Evolutionary conservation across 2,329 filamentous ascomycete species (phyloP).

Genomic region (Fusarium buxicola): DNA sequence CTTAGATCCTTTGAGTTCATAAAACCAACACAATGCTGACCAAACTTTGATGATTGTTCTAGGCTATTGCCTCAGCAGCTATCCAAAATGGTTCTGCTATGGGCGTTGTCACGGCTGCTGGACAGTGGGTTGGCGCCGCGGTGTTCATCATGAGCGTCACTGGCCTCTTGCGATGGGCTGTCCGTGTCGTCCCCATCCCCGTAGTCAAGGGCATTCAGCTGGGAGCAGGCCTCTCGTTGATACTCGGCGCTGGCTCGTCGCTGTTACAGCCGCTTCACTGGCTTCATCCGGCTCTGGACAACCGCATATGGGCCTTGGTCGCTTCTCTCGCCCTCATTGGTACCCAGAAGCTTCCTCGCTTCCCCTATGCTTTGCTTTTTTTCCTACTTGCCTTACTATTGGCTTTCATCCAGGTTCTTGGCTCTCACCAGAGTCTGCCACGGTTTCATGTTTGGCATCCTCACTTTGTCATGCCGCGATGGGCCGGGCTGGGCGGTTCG

Average conservation of each 20-base stretch:
- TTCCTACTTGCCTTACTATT: conserved; percentile 77
- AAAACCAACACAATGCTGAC: neutral
- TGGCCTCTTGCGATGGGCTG: conserved; percentile 80
- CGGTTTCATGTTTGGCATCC: conserved; percentile 72
- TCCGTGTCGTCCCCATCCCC: conserved; percentile 81
- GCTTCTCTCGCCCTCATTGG: conserved; percentile 78
- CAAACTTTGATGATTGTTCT: neutral
- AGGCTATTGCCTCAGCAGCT: conserved; percentile 91
- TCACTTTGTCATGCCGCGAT: conserved; percentile 52
- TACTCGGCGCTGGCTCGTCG: conserved; percentile 78
- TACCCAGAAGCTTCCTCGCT: conserved; percentile 71
- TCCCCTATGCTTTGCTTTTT: conserved; percentile 83
- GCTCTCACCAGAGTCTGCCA: conserved; percentile 56
- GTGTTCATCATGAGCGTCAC: conserved; percentile 83
- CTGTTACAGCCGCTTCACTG: conserved; percentile 77
- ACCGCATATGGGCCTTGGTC: conserved; percentile 79
- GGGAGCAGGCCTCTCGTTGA: conserved; percentile 86
- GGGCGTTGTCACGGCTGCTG: conserved; percentile 80
- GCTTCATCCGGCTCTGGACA: conserved; percentile 77
- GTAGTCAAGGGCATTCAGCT: conserved; percentile 96
- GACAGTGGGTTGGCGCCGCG: conserved; percentile 76
- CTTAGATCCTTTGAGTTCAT: neutral
- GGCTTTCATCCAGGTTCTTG: conserved; percentile 60
- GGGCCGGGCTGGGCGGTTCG: conserved; percentile 46
- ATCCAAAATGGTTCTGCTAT: conserved; percentile 68